Conservation (phyloP, 306 rosid genomes). For the Hylodesmum podocarpum region DNA sequence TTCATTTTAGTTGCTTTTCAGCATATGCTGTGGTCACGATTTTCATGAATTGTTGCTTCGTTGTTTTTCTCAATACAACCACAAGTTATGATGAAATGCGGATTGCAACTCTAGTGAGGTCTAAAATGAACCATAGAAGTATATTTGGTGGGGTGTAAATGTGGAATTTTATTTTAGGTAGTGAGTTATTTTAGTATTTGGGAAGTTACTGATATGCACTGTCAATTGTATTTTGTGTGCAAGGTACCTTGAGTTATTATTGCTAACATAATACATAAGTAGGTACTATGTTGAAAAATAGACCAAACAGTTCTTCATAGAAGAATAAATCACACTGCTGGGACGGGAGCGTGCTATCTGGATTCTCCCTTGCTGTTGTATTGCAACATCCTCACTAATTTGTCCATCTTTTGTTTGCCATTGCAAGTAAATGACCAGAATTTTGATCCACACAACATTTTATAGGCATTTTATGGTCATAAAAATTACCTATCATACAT, state of each 20-base stretch:
- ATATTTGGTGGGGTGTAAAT: background rate
- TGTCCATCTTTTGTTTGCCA: background rate
- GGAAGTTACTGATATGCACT: background rate
- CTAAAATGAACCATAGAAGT: background rate
- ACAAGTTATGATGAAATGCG: background rate
- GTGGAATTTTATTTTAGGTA: background rate
- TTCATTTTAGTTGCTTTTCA: background rate
- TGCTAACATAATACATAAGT: background rate
- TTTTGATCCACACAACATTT: background rate
- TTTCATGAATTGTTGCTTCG: background rate
- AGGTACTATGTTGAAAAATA: background rate
- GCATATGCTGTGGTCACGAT: background rate
- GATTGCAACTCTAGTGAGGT: background rate
- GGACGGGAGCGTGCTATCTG: background rate
- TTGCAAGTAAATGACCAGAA: background rate
- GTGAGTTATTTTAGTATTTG: too few species aligned
- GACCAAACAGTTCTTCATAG: background rate
- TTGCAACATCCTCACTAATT: background rate
- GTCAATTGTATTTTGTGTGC: background rate
- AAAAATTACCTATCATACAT: background rate
- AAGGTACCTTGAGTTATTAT: background rate
- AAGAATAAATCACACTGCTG: too few species aligned
- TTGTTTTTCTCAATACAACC: background rate
- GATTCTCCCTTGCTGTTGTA: background rate
- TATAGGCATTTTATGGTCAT: background rate